These are phyloP conservation scores for Blastomyces gilchristii DNA, from an alignment of 2,329 filamentous ascomycete species.

Conservation along the genomic window DNA sequence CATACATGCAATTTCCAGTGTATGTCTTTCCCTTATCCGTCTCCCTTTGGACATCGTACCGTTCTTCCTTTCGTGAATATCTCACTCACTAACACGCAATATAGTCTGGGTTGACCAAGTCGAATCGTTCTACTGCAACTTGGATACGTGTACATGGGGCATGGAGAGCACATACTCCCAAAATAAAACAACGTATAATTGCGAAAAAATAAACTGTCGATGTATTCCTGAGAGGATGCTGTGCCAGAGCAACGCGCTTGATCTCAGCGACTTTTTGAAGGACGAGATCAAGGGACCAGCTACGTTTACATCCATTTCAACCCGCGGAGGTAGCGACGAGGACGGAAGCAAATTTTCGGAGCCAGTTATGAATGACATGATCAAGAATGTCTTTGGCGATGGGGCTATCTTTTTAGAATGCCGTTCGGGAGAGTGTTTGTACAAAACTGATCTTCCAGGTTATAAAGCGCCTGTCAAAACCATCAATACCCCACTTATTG, in stretches of 20 bases:
- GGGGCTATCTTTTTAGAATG: constrained; percentile 77
- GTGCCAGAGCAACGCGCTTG: constrained; percentile 82
- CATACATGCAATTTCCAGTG: constrained; percentile 89
- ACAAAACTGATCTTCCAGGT: constrained; percentile 84
- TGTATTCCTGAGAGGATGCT: constrained; percentile 90
- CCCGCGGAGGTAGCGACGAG: constrained; percentile 47
- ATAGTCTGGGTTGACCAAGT: constrained; percentile 85
- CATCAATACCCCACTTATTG: constrained; percentile 95
- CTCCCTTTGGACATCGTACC: not conserved
- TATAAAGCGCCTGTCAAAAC: constrained; percentile 80
- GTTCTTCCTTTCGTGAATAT: not conserved
- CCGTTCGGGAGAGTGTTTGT: constrained; percentile 80
- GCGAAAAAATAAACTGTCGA: constrained; percentile 71
- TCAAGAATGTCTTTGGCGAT: constrained; percentile 82
- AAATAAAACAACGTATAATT: constrained; percentile 78
- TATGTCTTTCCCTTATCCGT: constrained; percentile 33
- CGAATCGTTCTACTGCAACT: constrained; percentile 92
- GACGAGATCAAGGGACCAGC: constrained; percentile 80
- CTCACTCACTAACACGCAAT: constrained; percentile 20
- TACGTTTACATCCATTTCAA: constrained; percentile 60
- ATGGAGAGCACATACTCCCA: constrained; percentile 57
- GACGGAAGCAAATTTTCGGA: constrained; percentile 79
- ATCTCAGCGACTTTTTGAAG: constrained; percentile 79
- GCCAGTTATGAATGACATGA: constrained; percentile 83
- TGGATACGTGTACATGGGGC: constrained; percentile 67